phyloP scores from a whole-genome alignment of 768 basidiomycete genomes.

The Megacollybia marginata region DNA sequence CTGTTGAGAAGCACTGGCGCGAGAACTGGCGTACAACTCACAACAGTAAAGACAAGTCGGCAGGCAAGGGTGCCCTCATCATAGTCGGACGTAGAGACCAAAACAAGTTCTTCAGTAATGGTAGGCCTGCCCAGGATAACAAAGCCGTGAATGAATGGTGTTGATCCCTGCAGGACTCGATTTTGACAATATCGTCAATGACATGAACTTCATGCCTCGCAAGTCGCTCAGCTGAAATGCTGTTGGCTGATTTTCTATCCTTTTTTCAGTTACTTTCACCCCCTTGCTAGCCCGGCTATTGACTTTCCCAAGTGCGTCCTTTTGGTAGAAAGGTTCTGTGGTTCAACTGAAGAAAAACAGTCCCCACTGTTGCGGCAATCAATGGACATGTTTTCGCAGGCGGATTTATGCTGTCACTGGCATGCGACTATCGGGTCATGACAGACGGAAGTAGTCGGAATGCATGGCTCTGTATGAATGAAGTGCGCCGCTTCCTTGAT shows the following conservation, averaged over 20 bases:
- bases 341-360: constrained; percentile 24
- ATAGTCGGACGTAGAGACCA: constrained; percentile 70
- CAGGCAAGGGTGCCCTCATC: constrained; percentile 63
- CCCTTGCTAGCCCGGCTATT: constrained; percentile 64
- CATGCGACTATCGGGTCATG: constrained; percentile 88
- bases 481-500: constrained; percentile 36
- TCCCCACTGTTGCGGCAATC: constrained; percentile 72
- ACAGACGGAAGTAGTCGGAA: constrained; percentile 70
- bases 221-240: constrained; percentile 11
- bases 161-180: constrained; percentile 45
- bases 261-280: constrained; percentile 56
- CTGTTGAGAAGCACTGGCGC: constrained; percentile 69
- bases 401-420: constrained; percentile 70
- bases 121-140: constrained; percentile 22
- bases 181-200: constrained; percentile 39
- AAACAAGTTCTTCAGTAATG: constrained; percentile 88
- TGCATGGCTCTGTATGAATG: constrained; percentile 92
- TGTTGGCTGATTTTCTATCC: constrained; percentile 2
- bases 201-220: constrained; percentile 66
- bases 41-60: constrained; percentile 36
- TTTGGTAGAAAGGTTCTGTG: not conserved
- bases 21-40: constrained; percentile 38
- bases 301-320: constrained; percentile 62
- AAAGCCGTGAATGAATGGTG: not conserved
- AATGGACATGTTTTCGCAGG: constrained; percentile 87